Base-by-base conservation (phyloP, 768 basidiomycete species). In the Pluteus cervinus region DNA sequence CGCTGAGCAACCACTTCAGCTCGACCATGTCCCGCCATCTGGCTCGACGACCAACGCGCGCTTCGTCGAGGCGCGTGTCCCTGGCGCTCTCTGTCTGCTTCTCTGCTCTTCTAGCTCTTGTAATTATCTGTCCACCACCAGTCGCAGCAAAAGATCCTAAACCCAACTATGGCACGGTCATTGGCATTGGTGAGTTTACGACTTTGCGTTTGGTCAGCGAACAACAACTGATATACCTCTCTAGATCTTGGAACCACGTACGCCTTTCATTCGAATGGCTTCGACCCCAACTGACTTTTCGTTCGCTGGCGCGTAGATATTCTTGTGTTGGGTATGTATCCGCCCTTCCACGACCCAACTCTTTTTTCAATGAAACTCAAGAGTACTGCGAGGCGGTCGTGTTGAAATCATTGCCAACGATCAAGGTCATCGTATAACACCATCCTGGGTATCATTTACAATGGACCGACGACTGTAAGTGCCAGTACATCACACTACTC, bases 381-480 rank as follows among this genome's bases (percentile, higher is more conserved):
- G 60, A 17, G 60, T 66, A 15, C 61, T 73, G 57, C 68, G 71
- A 57, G 66, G 67, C 48, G 75, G 75, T 49, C 70, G 66, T 44
- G 69, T 78, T 31, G 76, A 79, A 56, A 88, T 92, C 36, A 80
- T 93, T 45, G 86, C 89, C 61, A 91, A 93, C 66, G 71, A 88
- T 33, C 87, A 92, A 66, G 89, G 90, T 62, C 79, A 83, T 46
- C 76, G 88, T 43, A 93, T 89, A 40, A 96, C 89, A 9, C 91
- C 90, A 4, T 92, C 90, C 25, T 87, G 87, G 52, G 90, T 93
- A 42, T 80, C 86, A 38, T 94, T 94, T 69, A 85, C 85, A 46
- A 89, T 87, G 50, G 83, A 88, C 40, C 87, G 92, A 61, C 80
- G 86, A 56, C 70, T 82, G 76, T 75, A 49, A 47, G 69, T 53